These are phyloP conservation scores for Gymnopus androsaceus DNA, from an alignment of 1,284 basidiomycete genomes.

Conservation along the genomic window DNA sequence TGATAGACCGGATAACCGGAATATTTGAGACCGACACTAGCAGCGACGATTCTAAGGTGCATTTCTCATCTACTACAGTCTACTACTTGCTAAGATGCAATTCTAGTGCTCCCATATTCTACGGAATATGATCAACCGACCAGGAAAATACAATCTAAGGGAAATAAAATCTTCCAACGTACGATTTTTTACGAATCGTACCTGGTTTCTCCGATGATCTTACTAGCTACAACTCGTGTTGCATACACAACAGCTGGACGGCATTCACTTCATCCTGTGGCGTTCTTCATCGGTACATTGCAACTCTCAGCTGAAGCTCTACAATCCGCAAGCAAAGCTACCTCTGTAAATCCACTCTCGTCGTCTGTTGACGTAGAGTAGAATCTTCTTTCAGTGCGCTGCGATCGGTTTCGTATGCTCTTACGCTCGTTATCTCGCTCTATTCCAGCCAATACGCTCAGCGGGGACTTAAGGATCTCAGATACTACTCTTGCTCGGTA, in stretches of 20 bases:
- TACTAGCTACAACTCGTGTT: not conserved
- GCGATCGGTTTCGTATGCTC: not conserved
- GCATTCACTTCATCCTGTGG: not conserved
- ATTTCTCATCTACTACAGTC: no score
- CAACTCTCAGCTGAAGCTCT: not conserved
- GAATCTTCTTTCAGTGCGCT: conserved; percentile 1
- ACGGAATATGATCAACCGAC: not conserved
- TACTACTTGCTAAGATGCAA: not conserved
- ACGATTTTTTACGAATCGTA: not conserved
- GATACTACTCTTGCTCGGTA: not conserved
- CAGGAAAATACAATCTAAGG: no score
- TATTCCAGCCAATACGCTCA: not conserved
- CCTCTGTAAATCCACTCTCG: not conserved
- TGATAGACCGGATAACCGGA: not conserved
- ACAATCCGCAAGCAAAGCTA: no score
- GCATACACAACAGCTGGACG: not conserved
- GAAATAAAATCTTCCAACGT: no score
- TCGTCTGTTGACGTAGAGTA: not conserved
- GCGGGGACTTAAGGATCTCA: not conserved
- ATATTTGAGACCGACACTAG: not conserved
- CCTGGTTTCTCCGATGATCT: not conserved
- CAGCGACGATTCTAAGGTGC: no score
- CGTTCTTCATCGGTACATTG: not conserved
- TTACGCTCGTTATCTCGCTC: not conserved
- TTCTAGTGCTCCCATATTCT: not conserved